Evolutionary conservation across 371 early-diverging fungal genomes (phyloP), one percentile per base, ranked within the genome.

Genomic region (Mucor circinelloides): DNA sequence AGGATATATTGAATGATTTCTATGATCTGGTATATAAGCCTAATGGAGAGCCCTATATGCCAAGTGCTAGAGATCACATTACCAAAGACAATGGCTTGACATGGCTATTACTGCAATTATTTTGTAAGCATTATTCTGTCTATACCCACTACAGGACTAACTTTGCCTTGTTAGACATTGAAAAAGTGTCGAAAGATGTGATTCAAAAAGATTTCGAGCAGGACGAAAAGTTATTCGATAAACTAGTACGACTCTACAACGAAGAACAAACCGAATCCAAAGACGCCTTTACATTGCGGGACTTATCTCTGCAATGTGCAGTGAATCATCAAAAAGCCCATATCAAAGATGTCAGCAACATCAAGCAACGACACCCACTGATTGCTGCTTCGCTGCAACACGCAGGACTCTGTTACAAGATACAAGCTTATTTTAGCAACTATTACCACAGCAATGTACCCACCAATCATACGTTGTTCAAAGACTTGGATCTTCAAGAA

Each of bases 241-340:
- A 90, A 70, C 70, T 94, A 48, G 81, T 91, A 32, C 79, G 81
- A 25, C 74, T 94, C 58, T 94, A 92, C 70, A 91, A 91, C 64
- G 91, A 91, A 64, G 84, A 85, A 46, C 93, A 93, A 68, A 88
- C 89, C 31, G 79, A 86, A 62, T 90, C 93, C 9, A 80, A 79
- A 67, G 92, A 93, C 60, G 91, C 87, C 6, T 93, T 92, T 67
- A 89, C 88, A 34, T 74, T 93, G 30, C 87, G 93, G 12, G 94
- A 94, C 57, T 76, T 93, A 42, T 79, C 94, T 2, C 77, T 94
- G 36, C 93, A 90, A 64, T 91, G 93, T 57, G 85, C 88, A 9
- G 81, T 93, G 61, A 86, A 77, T 66, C 88, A 87, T 57, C 90
- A 92, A 73, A 87, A 91, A 56, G 72, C 64, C 0, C 64, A 84